phyloP scores from a whole-genome alignment of 345 rosid genomes.

The Ceriops zippeliana region DNA sequence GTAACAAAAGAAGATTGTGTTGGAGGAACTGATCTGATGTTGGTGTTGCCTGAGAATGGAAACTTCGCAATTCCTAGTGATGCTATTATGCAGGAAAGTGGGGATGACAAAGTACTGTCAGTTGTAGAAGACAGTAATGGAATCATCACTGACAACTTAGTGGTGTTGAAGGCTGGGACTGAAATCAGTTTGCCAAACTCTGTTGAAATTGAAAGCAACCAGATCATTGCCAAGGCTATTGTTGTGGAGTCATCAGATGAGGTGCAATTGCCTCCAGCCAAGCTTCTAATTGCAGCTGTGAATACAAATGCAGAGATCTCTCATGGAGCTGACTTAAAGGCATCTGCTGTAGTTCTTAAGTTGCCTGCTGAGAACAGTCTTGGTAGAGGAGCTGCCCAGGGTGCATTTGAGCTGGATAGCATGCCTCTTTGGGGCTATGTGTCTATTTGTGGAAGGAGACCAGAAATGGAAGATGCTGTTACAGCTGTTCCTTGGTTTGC shows the following conservation, averaged over 20 bases:
- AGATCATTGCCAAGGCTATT: constrained; percentile 58
- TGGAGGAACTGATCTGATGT: constrained; percentile 5
- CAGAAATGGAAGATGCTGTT: constrained; percentile 31
- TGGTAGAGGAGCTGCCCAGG: constrained; percentile 12
- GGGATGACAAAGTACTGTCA: constrained; percentile 51
- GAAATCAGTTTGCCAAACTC: constrained; percentile 48
- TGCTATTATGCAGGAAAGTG: constrained; percentile 49
- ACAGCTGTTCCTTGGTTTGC: constrained; percentile 24
- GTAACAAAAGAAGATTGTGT: constrained; percentile 2
- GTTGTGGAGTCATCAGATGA: constrained; percentile 54
- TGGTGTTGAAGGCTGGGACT: constrained; percentile 50
- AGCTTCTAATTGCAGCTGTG: constrained; percentile 51
- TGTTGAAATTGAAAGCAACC: constrained; percentile 40
- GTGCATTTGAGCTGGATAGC: constrained; percentile 24
- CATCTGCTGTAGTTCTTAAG: constrained; percentile 60
- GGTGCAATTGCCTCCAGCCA: constrained; percentile 59
- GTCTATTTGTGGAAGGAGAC: constrained; percentile 24
- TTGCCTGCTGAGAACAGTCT: constrained; percentile 53
- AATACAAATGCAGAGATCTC: constrained; percentile 40
- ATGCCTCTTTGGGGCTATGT: constrained; percentile 28
- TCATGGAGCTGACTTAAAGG: constrained; percentile 37
- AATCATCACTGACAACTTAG: constrained; percentile 46
- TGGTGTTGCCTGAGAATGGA: constrained; percentile 11
- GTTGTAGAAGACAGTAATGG: constrained; percentile 46
- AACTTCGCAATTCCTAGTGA: constrained; percentile 21